Base-by-base conservation (phyloP, 768 basidiomycete genomes). In the Tephrocybe sp. region DNA sequence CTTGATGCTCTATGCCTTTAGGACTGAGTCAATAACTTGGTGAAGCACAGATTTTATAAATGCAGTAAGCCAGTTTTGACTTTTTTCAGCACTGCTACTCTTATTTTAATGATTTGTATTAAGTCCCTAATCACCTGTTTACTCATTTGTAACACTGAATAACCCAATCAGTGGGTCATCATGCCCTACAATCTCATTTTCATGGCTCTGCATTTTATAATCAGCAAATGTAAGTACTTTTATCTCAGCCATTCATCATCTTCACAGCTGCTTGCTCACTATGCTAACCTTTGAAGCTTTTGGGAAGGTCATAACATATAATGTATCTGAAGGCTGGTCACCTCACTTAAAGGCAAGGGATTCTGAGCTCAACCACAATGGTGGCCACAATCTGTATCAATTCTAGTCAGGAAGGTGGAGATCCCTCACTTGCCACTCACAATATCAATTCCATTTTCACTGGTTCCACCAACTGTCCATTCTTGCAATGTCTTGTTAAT, bases 301-400 rank as follows among this genome's bases (percentile, higher is more conserved):
- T 90, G 0, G 90, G 88, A 15, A 92, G 66, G 65, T 92, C 90
- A 55, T 81, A 91, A 60, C 92, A 90, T 36, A 93, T 83, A 37
- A 91, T 80, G 58, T 90, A 92, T 32, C 88, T 75, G 40, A 21
- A 59, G 47, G 9, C 18, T 34, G n/a, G 10, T 12, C 18, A 36
- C n/a, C 48, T 11, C 20, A 14, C 12, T 6, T n/a, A 20, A 21
- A 5, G 2, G 18, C 28, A 23, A 33, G 20, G 10, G 1, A 93
- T 92, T 1, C 90, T 91, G 70, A 92, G 83, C 2, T 91, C 91
- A 58, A 93, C 93, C 4, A 90, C 90, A 44, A 93, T 80, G 0
- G 89, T 90, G 9, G 88, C 88, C 21, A 88, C 83, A 37, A 89
- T 85, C 85, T 88, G 36, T 7, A 4, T 11, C 3, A 17, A 38